Base-by-base conservation (phyloP, 2,329 filamentous ascomycete species). In the Plenodomus biglobosus region DNA sequence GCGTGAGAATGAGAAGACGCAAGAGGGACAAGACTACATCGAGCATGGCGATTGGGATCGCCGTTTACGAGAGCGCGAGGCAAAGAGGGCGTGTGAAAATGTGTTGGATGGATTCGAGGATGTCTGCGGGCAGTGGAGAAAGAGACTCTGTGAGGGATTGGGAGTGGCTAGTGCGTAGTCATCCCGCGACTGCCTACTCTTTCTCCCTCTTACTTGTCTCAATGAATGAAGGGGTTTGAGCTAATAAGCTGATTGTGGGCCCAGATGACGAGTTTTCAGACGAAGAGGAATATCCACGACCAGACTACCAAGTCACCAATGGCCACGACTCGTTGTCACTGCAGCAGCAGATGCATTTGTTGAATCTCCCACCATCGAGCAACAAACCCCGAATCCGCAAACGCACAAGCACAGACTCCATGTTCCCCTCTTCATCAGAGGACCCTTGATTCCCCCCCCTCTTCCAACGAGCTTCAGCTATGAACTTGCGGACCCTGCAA, bases 21-120 rank as follows among this genome's bases (percentile, higher is more conserved):
- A 96, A 62, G 85, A 94, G 67, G 92, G 90, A 4, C 85, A 90
- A 56, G 77, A 83, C 46, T 96, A 90, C 85, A 82, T 99, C 39
- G 83, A 86, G 50, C 82, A 82, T 32, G 90, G 90, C 6, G 88
- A 90, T 61, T 96, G 92, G 92, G 83, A 91, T 41, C 84, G 86
- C 58, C 81, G 87, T 45, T 72, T 96, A 30, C 78, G 82, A 55
- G 85, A 84, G 44, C 82, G 92, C 45, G 91, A 95, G 70, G 95
- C 91, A 53, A 90, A 88, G 7, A 80, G 80, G 18, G 88, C 92
- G 13, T 97, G 94, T 71, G 81, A 85, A 3, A 90, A 95, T 52
- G 92, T 99, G 1, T 86, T 96, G 27, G 86, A 87, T 38, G 94
- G 94, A 0, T 97, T 99, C 65, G 92, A 96, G 71, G 86, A 91